Evolutionary conservation across 495 filamentous ascomycete species (phyloP).

Genomic region (Xylaria acuta): DNA sequence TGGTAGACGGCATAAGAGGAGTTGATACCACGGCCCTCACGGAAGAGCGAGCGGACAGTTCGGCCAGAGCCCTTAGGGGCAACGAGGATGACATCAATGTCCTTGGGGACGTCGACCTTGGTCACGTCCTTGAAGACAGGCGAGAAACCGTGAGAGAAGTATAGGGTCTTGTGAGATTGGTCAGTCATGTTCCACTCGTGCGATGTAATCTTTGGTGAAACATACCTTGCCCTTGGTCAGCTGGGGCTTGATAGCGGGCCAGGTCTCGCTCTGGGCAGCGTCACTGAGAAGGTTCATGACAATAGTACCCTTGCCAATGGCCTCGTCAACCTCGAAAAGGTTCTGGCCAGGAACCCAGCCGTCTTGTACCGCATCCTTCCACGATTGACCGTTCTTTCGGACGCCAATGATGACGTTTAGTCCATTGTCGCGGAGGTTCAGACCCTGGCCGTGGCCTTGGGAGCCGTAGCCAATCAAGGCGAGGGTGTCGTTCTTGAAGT

Average conservation of each 20-base stretch:
- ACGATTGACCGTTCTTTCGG: constrained; percentile 95
- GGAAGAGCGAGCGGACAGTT: constrained; percentile 97
- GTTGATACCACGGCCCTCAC: constrained; percentile 98
- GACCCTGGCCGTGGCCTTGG: constrained; percentile 96
- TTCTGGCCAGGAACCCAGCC: constrained; percentile 98
- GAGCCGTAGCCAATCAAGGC: constrained; percentile 99
- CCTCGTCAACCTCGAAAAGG: constrained; percentile 96
- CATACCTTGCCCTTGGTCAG: constrained; percentile 95
- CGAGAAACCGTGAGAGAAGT: constrained; percentile 99
- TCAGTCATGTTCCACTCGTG: constrained; percentile 26
- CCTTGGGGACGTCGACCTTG: constrained; percentile 93
- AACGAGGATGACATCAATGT: constrained; percentile 98
- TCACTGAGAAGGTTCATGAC: constrained; percentile 99
- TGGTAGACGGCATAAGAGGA: constrained; percentile 98
- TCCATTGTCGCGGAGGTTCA: constrained; percentile 99
- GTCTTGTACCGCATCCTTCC: constrained; percentile 95
- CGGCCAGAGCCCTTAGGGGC: constrained; percentile 98
- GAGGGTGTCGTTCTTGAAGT: constrained; percentile 99
- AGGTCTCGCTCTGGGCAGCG: constrained; percentile 97
- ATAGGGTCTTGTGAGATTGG: constrained; percentile 74
- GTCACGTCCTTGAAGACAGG: constrained; percentile 99
- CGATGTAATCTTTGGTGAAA: constrained; percentile 27
- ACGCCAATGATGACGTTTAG: constrained; percentile 98
- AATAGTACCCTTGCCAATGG: constrained; percentile 91
- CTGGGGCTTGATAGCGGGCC: constrained; percentile 96